These are phyloP conservation scores for Linaria vulgaris DNA, from an alignment of 257 asterid species.

Conservation along the genomic window DNA sequence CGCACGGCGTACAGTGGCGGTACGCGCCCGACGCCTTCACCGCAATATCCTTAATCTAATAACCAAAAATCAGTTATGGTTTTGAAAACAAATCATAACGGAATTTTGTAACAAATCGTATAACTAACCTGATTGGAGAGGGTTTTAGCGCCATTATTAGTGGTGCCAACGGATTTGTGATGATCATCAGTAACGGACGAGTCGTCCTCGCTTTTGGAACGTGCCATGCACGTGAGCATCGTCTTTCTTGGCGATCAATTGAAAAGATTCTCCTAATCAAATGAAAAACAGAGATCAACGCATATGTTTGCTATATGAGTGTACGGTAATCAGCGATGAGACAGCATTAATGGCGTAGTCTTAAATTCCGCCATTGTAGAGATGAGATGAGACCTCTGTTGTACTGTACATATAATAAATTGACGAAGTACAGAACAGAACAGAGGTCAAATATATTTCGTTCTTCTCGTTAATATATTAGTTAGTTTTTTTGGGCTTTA, in stretches of 20 bases:
- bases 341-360: no score
- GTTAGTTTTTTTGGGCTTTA: no score
- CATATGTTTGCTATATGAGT: no score
- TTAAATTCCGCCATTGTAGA: no score
- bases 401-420: no score
- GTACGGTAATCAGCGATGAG: no score
- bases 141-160: slow-evolving; percentile 25
- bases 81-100: background rate
- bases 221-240: slow-evolving; percentile 97
- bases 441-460: no score
- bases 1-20: slow-evolving; percentile 74
- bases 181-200: slow-evolving; percentile 38
- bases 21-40: slow-evolving; percentile 96
- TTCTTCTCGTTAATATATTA: no score
- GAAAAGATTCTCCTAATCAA: no score
- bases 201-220: slow-evolving; percentile 57
- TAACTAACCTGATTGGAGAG: slow-evolving; percentile 75
- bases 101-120: background rate
- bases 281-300: no score
- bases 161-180: slow-evolving; percentile 12
- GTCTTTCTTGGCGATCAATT: background rate
- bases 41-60: slow-evolving; percentile 89
- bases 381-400: no score
- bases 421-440: no score
- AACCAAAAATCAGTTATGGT: background rate